Percentiles rank a stretch among this genome's conserved stretches.
Evolutionary conservation across 768 basidiomycete genomes (phyloP).

Genomic region (Suillus placidus): DNA sequence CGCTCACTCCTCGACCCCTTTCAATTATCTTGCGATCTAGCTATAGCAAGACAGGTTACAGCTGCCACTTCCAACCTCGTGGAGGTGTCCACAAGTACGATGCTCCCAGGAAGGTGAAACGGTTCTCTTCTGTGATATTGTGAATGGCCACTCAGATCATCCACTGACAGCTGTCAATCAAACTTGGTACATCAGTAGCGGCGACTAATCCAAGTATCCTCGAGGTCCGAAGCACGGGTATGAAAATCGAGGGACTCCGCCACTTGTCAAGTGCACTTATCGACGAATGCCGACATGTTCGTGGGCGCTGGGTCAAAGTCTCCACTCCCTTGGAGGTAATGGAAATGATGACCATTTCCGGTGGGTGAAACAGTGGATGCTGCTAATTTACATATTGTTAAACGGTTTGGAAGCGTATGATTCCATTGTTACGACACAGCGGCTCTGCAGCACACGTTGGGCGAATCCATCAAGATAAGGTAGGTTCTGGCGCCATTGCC

Average conservation of each 20-base stretch:
- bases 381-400: not conserved
- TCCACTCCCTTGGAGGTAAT: not conserved
- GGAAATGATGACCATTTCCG: not conserved
- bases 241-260: not conserved
- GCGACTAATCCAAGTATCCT: not conserved
- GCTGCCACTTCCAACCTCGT: not conserved
- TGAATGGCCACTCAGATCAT: not conserved
- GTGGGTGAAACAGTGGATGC: not conserved
- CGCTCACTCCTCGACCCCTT: not conserved
- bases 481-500: not conserved
- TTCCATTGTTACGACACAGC: not conserved
- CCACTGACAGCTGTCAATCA: slow-evolving; percentile 2
- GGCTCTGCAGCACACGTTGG: not conserved
- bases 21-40: no score
- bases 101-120: not conserved
- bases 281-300: not conserved
- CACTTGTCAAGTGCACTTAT: not conserved
- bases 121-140: not conserved
- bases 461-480: not conserved
- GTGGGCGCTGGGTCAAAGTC: not conserved
- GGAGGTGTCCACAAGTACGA: not conserved
- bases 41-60: not conserved
- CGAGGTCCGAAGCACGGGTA: not conserved
- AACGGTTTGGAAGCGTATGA: not conserved
- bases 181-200: not conserved